Evolutionary conservation across 177 flowering plant genomes (phyloP).

Genomic region (Vitis hybrid): DNA sequence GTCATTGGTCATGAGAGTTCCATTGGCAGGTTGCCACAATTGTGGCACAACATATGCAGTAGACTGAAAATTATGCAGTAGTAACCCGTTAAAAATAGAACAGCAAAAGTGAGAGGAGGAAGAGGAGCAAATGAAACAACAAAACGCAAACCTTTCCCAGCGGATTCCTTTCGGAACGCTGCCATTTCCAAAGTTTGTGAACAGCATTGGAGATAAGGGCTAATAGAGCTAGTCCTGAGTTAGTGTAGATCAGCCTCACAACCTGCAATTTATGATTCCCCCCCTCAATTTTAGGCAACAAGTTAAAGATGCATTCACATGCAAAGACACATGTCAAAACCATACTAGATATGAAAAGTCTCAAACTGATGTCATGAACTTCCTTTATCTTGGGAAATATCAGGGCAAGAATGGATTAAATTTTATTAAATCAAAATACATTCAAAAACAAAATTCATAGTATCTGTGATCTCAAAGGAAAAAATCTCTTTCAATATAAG

Average conservation of each 20-base stretch:
- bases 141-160: constrained; percentile 43
- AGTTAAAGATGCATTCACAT: neutral
- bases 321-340: neutral
- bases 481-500: too few relatives aligned
- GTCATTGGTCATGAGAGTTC: constrained; percentile 59
- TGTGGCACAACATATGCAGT: constrained; percentile 46
- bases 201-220: constrained; percentile 60
- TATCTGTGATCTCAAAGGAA: too few relatives aligned
- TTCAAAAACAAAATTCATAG: too few relatives aligned
- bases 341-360: neutral
- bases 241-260: constrained; percentile 52
- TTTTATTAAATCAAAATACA: too few relatives aligned
- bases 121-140: neutral
- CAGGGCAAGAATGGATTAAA: too few relatives aligned
- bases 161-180: constrained; percentile 50
- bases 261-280: constrained; percentile 33
- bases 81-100: neutral
- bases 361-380: too few relatives aligned
- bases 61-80: constrained; percentile 33
- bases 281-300: neutral
- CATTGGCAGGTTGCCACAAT: constrained; percentile 58
- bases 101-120: neutral
- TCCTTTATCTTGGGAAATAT: too few relatives aligned
- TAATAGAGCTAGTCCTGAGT: constrained; percentile 52
- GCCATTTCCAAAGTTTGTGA: constrained; percentile 75